A percentile compares a stretch with the other conserved stretches of the same genome.
phyloP scores from a whole-genome alignment of 2,329 filamentous ascomycete species.

The Lojkania enalia region DNA sequence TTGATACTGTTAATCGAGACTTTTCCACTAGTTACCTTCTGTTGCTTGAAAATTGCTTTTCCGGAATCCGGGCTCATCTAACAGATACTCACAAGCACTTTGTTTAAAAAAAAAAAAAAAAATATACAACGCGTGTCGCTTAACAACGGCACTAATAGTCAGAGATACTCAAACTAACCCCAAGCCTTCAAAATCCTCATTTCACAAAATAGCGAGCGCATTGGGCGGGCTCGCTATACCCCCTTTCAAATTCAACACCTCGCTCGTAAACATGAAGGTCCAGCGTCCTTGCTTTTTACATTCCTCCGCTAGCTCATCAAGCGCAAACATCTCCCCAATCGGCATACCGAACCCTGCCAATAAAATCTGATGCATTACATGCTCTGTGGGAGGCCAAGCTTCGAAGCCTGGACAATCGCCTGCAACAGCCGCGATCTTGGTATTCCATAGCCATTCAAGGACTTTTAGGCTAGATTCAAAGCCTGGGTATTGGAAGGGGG shows the following conservation, averaged over 20 bases:
- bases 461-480: constrained; percentile 26
- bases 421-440: constrained; percentile 33
- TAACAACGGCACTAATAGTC: no score
- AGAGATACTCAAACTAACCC: no score
- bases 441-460: constrained; percentile 38
- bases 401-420: constrained; percentile 42
- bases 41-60: no score
- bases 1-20: no score
- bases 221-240: constrained; percentile 40
- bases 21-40: no score
- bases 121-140: no score
- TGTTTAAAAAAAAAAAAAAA: no score
- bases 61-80: no score
- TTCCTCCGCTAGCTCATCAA: constrained; percentile 50
- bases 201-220: constrained; percentile 13
- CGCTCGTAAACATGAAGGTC: constrained; percentile 50
- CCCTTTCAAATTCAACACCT: constrained; percentile 50
- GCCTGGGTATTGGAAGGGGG: constrained; percentile 25
- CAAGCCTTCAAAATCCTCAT: no score
- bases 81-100: no score
- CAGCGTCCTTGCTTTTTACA: constrained; percentile 46
- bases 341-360: constrained; percentile 55
- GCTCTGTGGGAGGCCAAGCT: constrained; percentile 33
- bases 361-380: constrained; percentile 21
- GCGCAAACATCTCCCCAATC: constrained; percentile 40